Evolutionary conservation across 1,139 yeast genomes (phyloP).

Genomic region (Scheffersomyces titani): DNA sequence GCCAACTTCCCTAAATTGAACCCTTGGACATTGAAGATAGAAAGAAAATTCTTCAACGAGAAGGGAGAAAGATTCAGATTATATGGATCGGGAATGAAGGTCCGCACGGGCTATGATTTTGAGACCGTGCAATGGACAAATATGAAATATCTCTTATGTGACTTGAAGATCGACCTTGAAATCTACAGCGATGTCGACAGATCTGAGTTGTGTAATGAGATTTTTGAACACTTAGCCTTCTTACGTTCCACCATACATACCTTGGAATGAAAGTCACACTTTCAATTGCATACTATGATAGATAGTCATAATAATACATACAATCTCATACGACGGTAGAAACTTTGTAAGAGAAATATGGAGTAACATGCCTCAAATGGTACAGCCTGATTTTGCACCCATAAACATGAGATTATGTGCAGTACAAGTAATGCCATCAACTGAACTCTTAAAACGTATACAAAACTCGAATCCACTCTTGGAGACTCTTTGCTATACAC

Average conservation of each 20-base stretch:
- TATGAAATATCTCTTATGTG: conserved; percentile 60
- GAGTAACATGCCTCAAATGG: neutral
- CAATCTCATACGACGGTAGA: neutral
- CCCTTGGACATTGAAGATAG: conserved; percentile 50
- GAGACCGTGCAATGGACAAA: conserved; percentile 63
- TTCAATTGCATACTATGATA: neutral
- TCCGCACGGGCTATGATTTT: conserved; percentile 56
- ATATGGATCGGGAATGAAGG: conserved; percentile 55
- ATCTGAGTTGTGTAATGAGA: conserved; percentile 49
- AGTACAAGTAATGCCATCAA: neutral
- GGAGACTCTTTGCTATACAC: neutral
- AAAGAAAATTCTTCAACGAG: conserved; percentile 42
- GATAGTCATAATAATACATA: neutral
- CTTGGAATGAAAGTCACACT: conserved; percentile 11
- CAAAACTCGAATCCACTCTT: neutral
- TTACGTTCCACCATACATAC: conserved; percentile 33
- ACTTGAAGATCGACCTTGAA: conserved; percentile 45
- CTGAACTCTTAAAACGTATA: neutral
- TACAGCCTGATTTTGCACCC: neutral
- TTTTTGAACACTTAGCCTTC: conserved; percentile 44
- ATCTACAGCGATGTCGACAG: conserved; percentile 48
- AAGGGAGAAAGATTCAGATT: conserved; percentile 50
- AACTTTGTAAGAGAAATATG: neutral
- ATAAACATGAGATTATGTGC: neutral
- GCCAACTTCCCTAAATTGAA: conserved; percentile 67